Conservation (phyloP, 2,329 filamentous ascomycete species). For the Aspergillus pseudonomiae region DNA sequence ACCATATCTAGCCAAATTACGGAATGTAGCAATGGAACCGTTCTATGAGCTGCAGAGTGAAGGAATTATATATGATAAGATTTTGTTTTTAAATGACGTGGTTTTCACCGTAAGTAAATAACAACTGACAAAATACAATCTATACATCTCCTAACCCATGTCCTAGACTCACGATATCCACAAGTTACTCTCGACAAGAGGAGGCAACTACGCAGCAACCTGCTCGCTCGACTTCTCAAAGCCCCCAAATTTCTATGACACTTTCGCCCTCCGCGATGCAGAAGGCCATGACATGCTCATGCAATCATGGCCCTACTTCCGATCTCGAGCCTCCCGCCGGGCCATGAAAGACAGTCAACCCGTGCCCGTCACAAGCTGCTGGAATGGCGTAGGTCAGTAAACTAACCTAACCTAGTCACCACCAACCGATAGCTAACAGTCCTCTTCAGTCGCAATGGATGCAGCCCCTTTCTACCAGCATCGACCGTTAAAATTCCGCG, state of each 20-base stretch:
- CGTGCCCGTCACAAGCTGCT: slow-evolving; percentile 65
- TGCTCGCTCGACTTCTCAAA: slow-evolving; percentile 73
- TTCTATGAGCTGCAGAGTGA: slow-evolving; percentile 55
- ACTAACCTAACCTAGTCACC: slow-evolving; percentile 14
- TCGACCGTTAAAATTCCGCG: slow-evolving; percentile 48
- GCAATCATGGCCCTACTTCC: slow-evolving; percentile 64
- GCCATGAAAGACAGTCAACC: slow-evolving; percentile 57
- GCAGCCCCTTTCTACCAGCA: background rate
- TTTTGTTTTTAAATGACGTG: slow-evolving; percentile 60
- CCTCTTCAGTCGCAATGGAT: background rate
- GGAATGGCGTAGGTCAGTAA: slow-evolving; percentile 62
- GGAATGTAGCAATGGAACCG: slow-evolving; percentile 67
- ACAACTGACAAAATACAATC: slow-evolving; percentile 17
- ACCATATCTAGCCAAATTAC: slow-evolving; percentile 66
- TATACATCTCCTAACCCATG: background rate
- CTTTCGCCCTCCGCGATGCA: slow-evolving; percentile 70
- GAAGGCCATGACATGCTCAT: slow-evolving; percentile 66
- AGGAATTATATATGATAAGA: slow-evolving; percentile 59
- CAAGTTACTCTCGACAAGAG: slow-evolving; percentile 61
- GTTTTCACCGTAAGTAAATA: slow-evolving; percentile 42
- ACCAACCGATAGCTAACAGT: background rate
- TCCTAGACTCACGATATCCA: slow-evolving; percentile 54
- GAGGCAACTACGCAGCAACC: slow-evolving; percentile 64
- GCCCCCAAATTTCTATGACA: slow-evolving; percentile 71
- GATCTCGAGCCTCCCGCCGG: slow-evolving; percentile 49